These are phyloP conservation scores for Cladosporium cucumerinum DNA, from an alignment of 2,329 filamentous ascomycete genomes.

Conservation along the genomic window DNA sequence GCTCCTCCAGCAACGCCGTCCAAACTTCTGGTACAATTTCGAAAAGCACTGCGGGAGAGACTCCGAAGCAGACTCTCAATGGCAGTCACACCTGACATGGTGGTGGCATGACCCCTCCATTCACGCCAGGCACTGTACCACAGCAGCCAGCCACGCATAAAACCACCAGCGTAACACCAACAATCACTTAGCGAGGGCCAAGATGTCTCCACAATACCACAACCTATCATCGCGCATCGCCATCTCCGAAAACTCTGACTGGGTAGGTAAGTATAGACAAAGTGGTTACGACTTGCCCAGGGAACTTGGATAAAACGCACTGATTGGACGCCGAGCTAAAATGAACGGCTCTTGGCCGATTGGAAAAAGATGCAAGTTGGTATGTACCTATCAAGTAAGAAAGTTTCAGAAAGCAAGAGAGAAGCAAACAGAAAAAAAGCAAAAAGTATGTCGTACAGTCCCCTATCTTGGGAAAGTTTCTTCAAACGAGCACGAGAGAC, in stretches of 20 bases:
- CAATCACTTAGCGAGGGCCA: background rate
- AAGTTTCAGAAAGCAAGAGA: background rate
- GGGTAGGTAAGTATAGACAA: background rate
- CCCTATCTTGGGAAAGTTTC: too few species aligned
- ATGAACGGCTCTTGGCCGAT: background rate
- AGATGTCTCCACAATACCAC: background rate
- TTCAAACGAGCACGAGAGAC: background rate
- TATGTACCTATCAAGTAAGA: background rate
- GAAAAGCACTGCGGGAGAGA: too few species aligned
- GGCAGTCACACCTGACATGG: too few species aligned
- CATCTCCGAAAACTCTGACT: background rate
- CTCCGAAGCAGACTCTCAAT: too few species aligned
- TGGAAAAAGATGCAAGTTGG: background rate
- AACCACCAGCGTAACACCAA: background rate
- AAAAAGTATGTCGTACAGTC: background rate
- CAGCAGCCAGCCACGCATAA: background rate
- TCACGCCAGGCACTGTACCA: background rate
- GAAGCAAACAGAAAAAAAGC: background rate
- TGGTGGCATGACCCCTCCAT: background rate
- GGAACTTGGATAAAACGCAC: background rate
- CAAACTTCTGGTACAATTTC: too few species aligned
- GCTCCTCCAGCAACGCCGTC: background rate
- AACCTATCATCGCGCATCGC: background rate
- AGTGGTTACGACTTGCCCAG: background rate
- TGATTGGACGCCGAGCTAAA: background rate